Evolutionary conservation across 2,329 filamentous ascomycete species (phyloP).

Genomic region (Botryotinia narcissicola): DNA sequence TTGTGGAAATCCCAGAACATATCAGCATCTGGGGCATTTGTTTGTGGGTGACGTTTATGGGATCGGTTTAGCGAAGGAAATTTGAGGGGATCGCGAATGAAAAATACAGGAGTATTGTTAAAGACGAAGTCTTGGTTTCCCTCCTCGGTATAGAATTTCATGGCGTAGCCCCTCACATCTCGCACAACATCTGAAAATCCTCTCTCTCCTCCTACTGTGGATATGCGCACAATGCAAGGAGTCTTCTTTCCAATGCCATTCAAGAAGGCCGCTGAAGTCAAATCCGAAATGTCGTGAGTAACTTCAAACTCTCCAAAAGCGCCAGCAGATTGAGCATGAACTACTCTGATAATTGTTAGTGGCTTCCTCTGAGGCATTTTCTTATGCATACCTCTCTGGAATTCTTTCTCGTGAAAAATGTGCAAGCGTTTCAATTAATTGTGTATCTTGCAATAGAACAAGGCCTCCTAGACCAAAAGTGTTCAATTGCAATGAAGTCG

Average conservation of each 20-base stretch:
- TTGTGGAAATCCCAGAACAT: conserved; percentile 23
- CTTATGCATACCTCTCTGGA: conserved; percentile 40
- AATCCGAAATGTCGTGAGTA: conserved; percentile 57
- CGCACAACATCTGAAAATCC: conserved; percentile 45
- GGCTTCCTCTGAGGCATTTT: rapidly evolving
- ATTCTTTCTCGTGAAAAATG: conserved; percentile 52
- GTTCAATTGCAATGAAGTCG: conserved; percentile 23
- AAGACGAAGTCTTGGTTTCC: conserved; percentile 45
- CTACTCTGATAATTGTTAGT: conserved; percentile 34
- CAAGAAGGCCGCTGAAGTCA: conserved; percentile 55
- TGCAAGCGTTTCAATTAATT: conserved; percentile 59
- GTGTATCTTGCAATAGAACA: conserved; percentile 61
- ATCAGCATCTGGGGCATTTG: conserved; percentile 37
- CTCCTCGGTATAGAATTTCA: conserved; percentile 52
- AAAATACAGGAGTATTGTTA: conserved; percentile 57
- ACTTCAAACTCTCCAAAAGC: conserved; percentile 52
- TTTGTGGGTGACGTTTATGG: conserved; percentile 46
- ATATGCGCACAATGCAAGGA: conserved; percentile 57
- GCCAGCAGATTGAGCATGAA: conserved; percentile 58
- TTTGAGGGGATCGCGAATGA: conserved; percentile 67
- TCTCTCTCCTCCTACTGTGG: conserved; percentile 45
- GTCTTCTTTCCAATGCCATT: conserved; percentile 59
- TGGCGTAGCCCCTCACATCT: conserved; percentile 48
- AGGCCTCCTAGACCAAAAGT: conserved; percentile 43
- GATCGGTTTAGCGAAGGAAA: conserved; percentile 55